Base-by-base conservation (phyloP, 75 land plant genomes). In the Pinus albicaulis region DNA sequence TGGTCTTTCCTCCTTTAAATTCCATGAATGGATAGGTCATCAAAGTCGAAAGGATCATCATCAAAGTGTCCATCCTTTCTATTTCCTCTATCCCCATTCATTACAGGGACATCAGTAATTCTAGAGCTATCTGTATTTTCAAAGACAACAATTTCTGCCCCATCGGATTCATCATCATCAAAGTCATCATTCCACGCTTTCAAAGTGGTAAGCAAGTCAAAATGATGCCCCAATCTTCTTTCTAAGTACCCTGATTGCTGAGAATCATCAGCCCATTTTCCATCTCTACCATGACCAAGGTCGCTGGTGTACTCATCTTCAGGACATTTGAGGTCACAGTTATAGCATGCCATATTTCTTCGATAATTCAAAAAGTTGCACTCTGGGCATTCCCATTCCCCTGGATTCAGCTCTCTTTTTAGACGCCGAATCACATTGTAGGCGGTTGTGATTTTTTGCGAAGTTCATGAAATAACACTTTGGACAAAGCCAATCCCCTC, bases 391-490 rank as follows among this genome's bases (percentile, higher is more conserved):
- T 95, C 91, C 98, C 98, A 95, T 79, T 95, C 98, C 60, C 98
- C 98, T 11, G 92, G 93, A 71, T 86, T 90, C 55, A 91, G 75
- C 77, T 91, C 86, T 58, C 85, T 76, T 82, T 90, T 90, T 20
- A 96, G 96, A 22, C 98, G 88, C 34, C 1, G 86, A 84, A 80
- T 89, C 87, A 76, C 98, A 95, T 59, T 93, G 97, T 72, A 92
- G 81, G 77, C 99, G 94, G 25, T 89, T 82, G 0, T 77, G 81
- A 76, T 93, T 93, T 79, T 95, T 90, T 36, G 91, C 89, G 79
- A 92, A 93, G 80, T 96, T 96, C 89, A 91, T 82, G 78, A 86
- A 92, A 68, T 88, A 86, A 79, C 99, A 96, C 95, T 92, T 88
- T n/a, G 90, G 76, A 80, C 95, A 92, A 2, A 86, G 88, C 95